Evolutionary conservation across 495 filamentous ascomycete genomes (phyloP).

Genomic region (Aspergillus sparsus): DNA sequence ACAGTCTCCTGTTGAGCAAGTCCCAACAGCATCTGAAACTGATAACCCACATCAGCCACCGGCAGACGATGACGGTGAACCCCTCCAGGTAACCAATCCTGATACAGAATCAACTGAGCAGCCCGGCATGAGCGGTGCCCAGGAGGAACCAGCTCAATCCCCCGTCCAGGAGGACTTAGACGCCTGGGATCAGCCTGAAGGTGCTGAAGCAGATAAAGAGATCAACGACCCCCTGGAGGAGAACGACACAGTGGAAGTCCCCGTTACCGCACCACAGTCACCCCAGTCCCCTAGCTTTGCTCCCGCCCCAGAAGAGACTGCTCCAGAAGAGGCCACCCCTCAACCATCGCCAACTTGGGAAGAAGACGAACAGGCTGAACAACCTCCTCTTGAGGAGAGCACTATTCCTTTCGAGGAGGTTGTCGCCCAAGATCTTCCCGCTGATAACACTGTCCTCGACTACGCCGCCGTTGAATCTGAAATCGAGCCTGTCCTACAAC

Average conservation of each 20-base stretch:
- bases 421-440: not conserved
- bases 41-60: conserved; percentile 24
- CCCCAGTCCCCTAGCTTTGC: conserved; percentile 27
- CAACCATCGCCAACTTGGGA: conserved; percentile 12
- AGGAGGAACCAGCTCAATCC: conserved; percentile 20
- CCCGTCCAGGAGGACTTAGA: conserved; percentile 20
- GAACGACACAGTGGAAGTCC: conserved; percentile 21
- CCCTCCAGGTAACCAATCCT: conserved; percentile 23
- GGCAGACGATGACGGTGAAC: conserved; percentile 25
- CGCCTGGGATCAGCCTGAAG: conserved; percentile 18
- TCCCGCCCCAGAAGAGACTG: conserved; percentile 22
- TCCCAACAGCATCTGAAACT: conserved; percentile 23
- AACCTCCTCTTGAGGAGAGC: not conserved
- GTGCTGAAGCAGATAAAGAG: conserved; percentile 15
- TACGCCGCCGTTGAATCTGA: conserved; percentile 10
- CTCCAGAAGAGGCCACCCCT: conserved; percentile 5
- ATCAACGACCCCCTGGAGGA: conserved; percentile 19
- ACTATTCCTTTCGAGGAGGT: not conserved
- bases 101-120: conserved; percentile 24
- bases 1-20: conserved; percentile 26
- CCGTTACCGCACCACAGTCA: conserved; percentile 30
- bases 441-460: not conserved
- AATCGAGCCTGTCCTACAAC: conserved; percentile 7
- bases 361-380: conserved; percentile 6
- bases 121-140: conserved; percentile 26